These are phyloP conservation scores for Russula abietina DNA, from an alignment of 768 basidiomycete genomes.

Conservation along the genomic window DNA sequence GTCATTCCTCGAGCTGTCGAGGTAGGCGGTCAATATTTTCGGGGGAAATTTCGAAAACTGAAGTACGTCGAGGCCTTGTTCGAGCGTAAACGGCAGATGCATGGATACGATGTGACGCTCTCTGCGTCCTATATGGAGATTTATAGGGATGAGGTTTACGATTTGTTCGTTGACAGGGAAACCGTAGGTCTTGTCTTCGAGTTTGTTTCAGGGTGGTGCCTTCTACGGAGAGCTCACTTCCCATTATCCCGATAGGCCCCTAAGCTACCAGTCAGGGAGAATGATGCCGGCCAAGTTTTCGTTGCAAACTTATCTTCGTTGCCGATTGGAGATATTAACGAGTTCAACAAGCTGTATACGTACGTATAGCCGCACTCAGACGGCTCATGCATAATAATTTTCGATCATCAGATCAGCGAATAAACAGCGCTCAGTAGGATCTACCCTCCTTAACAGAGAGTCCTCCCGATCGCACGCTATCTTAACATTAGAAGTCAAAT, in stretches of 20 bases:
- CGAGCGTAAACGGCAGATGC: slow-evolving; percentile 20
- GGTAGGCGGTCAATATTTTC: slow-evolving; percentile 35
- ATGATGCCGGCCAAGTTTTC: slow-evolving; percentile 46
- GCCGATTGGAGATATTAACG: slow-evolving; percentile 37
- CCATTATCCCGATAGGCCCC: slow-evolving; percentile 33
- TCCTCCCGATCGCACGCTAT: slow-evolving; percentile 90
- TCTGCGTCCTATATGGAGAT: slow-evolving; percentile 82
- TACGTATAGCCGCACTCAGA: slow-evolving; percentile 28
- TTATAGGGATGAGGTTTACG: slow-evolving; percentile 87
- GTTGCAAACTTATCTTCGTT: slow-evolving; percentile 45
- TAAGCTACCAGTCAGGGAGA: slow-evolving; percentile 53
- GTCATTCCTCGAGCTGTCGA: slow-evolving; percentile 80
- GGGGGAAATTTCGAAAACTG: neutral
- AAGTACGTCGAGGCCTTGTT: slow-evolving; percentile 14
- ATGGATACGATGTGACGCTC: slow-evolving; percentile 40
- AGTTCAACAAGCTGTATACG: slow-evolving; percentile 46
- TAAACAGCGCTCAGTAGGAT: slow-evolving; percentile 74
- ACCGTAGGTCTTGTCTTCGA: slow-evolving; percentile 39
- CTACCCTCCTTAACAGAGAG: slow-evolving; percentile 76
- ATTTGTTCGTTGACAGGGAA: slow-evolving; percentile 69
- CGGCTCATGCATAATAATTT: neutral
- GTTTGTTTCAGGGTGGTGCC: neutral
- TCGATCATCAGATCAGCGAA: slow-evolving; percentile 51
- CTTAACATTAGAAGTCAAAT: slow-evolving; percentile 62
- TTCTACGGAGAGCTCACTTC: neutral